Conservation (phyloP, 116 monocot genomes). For the Iris pallida region DNA sequence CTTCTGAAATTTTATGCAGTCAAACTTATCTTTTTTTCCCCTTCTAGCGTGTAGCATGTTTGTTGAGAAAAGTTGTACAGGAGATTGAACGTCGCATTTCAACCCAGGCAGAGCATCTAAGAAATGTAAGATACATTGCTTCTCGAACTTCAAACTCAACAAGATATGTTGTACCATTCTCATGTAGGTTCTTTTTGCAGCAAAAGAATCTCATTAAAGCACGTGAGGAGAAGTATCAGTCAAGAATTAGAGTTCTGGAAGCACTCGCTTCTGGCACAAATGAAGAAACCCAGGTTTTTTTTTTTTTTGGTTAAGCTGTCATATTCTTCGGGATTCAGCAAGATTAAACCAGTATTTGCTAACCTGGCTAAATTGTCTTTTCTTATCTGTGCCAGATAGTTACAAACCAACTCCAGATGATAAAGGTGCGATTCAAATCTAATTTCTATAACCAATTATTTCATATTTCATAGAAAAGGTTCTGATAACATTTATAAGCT, state of each 20-base stretch:
- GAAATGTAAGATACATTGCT: constrained; percentile 50
- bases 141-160: not conserved
- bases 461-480: too few species aligned
- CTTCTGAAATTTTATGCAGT: not conserved
- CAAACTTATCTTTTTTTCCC: not conserved
- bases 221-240: constrained; percentile 49
- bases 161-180: not conserved
- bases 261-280: constrained; percentile 26
- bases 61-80: constrained; percentile 73
- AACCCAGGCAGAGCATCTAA: constrained; percentile 80
- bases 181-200: constrained; percentile 15
- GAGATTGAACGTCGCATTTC: constrained; percentile 82
- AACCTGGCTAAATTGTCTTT: not conserved
- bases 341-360: not conserved
- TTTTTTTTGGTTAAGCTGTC: not conserved
- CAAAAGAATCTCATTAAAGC: constrained; percentile 47
- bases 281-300: constrained; percentile 26
- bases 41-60: constrained; percentile 52
- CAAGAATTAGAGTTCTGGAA: constrained; percentile 47
- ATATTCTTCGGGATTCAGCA: not conserved
- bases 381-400: constrained; percentile 49
- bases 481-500: too few species aligned
- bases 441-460: too few species aligned
- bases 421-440: constrained; percentile 38
- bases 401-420: constrained; percentile 45